phyloP scores from a whole-genome alignment of 257 asterid genomes.

The Lycium ferocissimum region DNA sequence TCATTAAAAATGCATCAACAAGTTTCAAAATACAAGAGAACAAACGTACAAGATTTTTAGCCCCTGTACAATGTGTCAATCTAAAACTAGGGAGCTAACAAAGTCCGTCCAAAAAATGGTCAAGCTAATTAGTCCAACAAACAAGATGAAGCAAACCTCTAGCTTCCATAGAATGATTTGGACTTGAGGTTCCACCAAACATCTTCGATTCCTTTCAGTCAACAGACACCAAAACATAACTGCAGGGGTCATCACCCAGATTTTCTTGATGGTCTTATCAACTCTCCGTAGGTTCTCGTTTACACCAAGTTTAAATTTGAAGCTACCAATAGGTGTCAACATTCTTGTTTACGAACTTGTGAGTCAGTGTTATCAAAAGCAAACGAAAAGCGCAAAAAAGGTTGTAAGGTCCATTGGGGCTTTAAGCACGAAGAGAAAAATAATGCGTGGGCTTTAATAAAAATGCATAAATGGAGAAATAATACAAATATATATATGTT shows the following conservation, averaged over 20 bases:
- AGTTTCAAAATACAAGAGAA: constrained; percentile 2
- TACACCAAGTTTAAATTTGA: background rate
- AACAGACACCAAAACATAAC: background rate
- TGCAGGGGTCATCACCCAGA: background rate
- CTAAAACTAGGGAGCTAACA: background rate
- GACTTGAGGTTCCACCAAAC: background rate
- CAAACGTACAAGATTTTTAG: background rate
- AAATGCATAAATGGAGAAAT: too few relatives aligned
- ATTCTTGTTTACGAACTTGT: background rate
- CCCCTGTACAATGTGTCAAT: background rate
- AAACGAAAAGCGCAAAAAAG: too few relatives aligned
- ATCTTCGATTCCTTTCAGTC: background rate
- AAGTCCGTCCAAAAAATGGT: background rate
- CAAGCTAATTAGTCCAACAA: background rate
- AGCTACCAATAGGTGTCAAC: background rate
- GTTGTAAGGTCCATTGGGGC: too few relatives aligned
- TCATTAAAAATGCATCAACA: background rate
- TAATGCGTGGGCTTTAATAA: too few relatives aligned
- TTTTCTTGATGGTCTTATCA: constrained; percentile 3
- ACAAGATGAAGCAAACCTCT: constrained; percentile 4
- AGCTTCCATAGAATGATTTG: background rate
- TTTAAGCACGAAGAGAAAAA: too few relatives aligned
- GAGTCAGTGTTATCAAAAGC: too few relatives aligned
- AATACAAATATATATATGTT: too few relatives aligned
- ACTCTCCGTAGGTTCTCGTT: background rate